A percentile compares a stretch with the other conserved stretches of the same genome.
phyloP scores from a whole-genome alignment of 2,329 filamentous ascomycete genomes.

The Alternaria longipes region DNA sequence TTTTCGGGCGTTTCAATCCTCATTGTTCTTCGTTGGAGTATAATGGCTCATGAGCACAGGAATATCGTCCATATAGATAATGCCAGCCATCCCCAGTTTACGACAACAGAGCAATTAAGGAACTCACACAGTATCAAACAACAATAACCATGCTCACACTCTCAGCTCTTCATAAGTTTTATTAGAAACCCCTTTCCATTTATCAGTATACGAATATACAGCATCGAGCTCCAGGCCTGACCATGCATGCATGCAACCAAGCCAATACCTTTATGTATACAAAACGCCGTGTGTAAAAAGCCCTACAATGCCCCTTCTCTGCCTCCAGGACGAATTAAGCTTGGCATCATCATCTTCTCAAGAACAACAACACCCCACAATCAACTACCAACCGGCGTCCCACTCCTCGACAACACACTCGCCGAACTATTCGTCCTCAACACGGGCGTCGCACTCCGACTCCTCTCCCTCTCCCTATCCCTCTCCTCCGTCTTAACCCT shows the following conservation, averaged over 20 bases:
- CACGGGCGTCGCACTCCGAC: constrained; percentile 38
- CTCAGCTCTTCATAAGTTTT: no score
- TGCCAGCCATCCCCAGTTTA: no score
- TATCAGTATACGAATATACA: not conserved
- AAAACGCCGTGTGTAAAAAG: not conserved
- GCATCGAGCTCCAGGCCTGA: constrained; percentile 1
- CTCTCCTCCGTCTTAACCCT: constrained; percentile 43
- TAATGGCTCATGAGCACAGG: no score
- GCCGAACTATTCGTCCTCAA: constrained; percentile 31
- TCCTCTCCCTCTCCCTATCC: constrained; percentile 36
- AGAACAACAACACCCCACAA: no score
- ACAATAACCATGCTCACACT: no score
- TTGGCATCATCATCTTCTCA: not conserved
- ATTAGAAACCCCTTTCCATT: not conserved
- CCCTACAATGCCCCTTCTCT: no score
- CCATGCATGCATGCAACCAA: not conserved
- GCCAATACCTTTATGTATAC: constrained; percentile 9
- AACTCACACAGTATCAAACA: no score
- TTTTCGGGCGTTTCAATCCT: no score
- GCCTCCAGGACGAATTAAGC: not conserved
- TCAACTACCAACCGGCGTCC: constrained; percentile 30
- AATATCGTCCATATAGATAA: no score
- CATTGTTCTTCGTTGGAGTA: no score
- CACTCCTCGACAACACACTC: constrained; percentile 31
- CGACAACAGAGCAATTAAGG: fast-evolving